These are phyloP conservation scores for Persicaria tinctoria DNA, from an alignment of 148 eudicot genomes.

Conservation along the genomic window DNA sequence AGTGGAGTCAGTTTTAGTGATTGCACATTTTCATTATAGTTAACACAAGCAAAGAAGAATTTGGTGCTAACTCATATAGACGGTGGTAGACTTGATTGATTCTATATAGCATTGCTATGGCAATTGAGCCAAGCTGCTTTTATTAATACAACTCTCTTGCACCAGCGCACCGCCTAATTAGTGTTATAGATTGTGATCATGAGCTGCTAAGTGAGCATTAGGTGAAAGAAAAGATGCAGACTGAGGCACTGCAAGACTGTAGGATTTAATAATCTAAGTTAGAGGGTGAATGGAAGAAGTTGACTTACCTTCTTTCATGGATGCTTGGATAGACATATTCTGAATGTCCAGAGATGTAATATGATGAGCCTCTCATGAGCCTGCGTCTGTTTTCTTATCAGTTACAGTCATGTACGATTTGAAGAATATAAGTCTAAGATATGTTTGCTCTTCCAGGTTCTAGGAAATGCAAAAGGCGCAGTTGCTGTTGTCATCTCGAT, in stretches of 20 bases:
- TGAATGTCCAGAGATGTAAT: neutral
- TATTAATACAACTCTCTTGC: neutral
- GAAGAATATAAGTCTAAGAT: neutral
- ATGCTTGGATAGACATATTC: neutral
- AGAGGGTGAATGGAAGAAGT: neutral
- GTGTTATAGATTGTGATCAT: neutral
- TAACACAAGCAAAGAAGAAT: neutral
- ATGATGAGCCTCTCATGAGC: neutral
- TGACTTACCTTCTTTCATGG: neutral
- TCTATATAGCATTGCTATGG: neutral
- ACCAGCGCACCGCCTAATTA: too few relatives aligned
- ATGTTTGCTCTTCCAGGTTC: slow-evolving; percentile 20
- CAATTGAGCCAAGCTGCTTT: neutral
- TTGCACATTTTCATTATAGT: neutral
- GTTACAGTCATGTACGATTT: neutral
- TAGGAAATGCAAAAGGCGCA: slow-evolving; percentile 81
- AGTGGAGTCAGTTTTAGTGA: neutral
- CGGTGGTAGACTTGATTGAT: neutral
- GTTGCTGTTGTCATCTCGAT: slow-evolving; percentile 73
- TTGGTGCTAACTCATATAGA: neutral
- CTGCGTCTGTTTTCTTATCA: neutral
- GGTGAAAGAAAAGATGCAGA: neutral
- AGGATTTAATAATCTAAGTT: neutral
- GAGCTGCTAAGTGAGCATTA: neutral
- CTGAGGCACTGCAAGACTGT: neutral